These are phyloP conservation scores for Drosera capensis DNA, from an alignment of 148 eudicot genomes.

Conservation along the genomic window DNA sequence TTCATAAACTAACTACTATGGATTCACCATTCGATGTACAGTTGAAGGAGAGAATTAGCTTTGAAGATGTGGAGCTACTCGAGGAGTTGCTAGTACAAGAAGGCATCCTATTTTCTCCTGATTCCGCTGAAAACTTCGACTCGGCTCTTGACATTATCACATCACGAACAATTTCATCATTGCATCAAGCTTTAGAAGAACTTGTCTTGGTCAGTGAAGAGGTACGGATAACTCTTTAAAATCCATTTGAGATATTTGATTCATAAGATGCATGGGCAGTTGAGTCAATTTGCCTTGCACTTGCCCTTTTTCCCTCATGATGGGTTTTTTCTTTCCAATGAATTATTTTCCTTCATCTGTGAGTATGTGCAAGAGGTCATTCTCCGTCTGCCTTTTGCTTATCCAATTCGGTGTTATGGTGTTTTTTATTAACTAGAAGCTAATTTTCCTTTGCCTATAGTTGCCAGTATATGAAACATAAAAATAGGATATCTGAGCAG, in stretches of 20 bases:
- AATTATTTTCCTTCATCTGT: too few relatives aligned
- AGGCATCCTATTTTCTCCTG: constrained; percentile 47
- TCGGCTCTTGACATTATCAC: constrained; percentile 38
- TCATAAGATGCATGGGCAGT: neutral
- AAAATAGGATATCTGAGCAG: too few relatives aligned
- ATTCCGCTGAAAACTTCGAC: constrained; percentile 37
- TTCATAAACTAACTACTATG: neutral
- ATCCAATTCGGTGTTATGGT: too few relatives aligned
- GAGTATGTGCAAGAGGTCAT: too few relatives aligned
- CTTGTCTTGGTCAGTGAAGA: constrained; percentile 29
- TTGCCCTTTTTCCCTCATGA: neutral
- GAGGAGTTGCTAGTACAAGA: constrained; percentile 50
- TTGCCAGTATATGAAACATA: too few relatives aligned
- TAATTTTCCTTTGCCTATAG: too few relatives aligned
- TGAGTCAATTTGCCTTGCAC: neutral
- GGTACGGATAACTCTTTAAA: constrained; percentile 17
- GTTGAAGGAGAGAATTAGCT: constrained; percentile 48
- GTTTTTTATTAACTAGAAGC: too few relatives aligned
- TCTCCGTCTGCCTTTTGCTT: too few relatives aligned
- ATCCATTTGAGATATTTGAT: constrained; percentile 1
- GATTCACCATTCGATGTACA: constrained; percentile 7
- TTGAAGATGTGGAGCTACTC: constrained; percentile 49
- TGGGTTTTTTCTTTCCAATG: too few relatives aligned
- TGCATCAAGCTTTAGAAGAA: constrained; percentile 47
- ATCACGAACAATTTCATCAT: constrained; percentile 39